Percentiles rank a stretch among this genome's conserved stretches.
These are phyloP conservation scores for Gracilaria domingensis DNA, from an alignment of 23 red algal species.

Conservation along the genomic window DNA sequence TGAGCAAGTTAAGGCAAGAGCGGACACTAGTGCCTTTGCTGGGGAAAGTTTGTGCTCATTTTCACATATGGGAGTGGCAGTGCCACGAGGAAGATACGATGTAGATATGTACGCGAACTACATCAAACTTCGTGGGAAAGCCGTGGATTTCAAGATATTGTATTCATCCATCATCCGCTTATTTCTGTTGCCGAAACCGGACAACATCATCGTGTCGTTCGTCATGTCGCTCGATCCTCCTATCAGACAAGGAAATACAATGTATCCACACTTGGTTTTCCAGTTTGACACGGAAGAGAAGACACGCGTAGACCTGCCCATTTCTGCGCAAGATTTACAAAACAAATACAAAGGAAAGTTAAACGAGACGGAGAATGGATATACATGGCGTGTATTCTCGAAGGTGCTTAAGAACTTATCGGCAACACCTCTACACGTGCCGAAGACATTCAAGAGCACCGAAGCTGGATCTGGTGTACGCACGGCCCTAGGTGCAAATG, in stretches of 20 bases:
- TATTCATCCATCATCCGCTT: conserved; percentile 90
- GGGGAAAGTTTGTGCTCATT: conserved; percentile 94
- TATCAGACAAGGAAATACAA: conserved; percentile 98
- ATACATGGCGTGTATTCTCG: conserved; percentile 93
- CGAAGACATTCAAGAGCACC: conserved; percentile 85
- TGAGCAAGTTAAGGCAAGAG: conserved; percentile 75
- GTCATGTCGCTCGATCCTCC: conserved; percentile 98
- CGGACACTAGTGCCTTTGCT: conserved; percentile 90
- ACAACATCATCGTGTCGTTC: conserved; percentile 91
- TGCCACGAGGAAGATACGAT: conserved; percentile 96
- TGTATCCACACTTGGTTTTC: conserved; percentile 98
- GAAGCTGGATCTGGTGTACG: conserved; percentile 80
- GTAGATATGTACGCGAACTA: conserved; percentile 97
- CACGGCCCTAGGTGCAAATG: conserved; percentile 94
- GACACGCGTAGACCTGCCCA: conserved; percentile 69
- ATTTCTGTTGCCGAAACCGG: conserved; percentile 97
- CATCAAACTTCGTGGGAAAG: conserved; percentile 94
- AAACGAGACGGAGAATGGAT: conserved; percentile 61
- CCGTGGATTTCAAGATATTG: conserved; percentile 98
- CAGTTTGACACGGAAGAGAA: conserved; percentile 93
- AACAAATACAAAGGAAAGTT: conserved; percentile 91
- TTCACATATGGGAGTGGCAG: conserved; percentile 83
- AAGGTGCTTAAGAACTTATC: conserved; percentile 94
- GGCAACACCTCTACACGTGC: conserved; percentile 89
- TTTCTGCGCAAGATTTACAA: conserved; percentile 85